phyloP scores from a whole-genome alignment of 2,329 filamentous ascomycete species.

The Pseudogymnoascus sp. region DNA sequence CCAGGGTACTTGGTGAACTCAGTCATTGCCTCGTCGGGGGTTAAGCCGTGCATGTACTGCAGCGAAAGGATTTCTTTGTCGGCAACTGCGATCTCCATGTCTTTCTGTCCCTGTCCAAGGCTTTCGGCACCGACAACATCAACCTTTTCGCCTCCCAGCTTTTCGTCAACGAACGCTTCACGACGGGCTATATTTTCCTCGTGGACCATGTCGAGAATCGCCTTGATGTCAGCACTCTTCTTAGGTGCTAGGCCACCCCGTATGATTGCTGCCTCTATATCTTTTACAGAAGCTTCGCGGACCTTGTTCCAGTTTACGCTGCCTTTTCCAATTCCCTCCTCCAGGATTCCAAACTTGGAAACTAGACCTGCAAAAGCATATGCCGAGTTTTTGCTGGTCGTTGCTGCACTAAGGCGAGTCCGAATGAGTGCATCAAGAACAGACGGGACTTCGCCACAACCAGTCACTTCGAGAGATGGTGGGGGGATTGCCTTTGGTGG shows the following conservation, averaged over 20 bases:
- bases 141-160: constrained; percentile 34
- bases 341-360: constrained; percentile 53
- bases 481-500: constrained; percentile 61
- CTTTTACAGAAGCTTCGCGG: constrained; percentile 47
- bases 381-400: constrained; percentile 47
- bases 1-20: constrained; percentile 45
- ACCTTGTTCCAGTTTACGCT: constrained; percentile 72
- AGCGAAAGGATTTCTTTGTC: constrained; percentile 52
- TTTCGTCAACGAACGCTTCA: constrained; percentile 40
- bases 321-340: constrained; percentile 58
- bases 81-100: constrained; percentile 49
- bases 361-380: constrained; percentile 61
- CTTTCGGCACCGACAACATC: constrained; percentile 36
- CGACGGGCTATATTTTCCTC: constrained; percentile 55
- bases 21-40: constrained; percentile 41
- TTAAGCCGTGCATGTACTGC: constrained; percentile 42
- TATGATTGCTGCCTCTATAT: constrained; percentile 63
- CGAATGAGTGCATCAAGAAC: constrained; percentile 48
- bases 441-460: constrained; percentile 52
- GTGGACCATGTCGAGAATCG: constrained; percentile 65
- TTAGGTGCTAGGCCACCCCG: constrained; percentile 61
- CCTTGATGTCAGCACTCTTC: constrained; percentile 67
- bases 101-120: constrained; percentile 42
- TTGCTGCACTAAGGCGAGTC: constrained; percentile 47
- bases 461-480: constrained; percentile 64